These are phyloP conservation scores for Aspergillus texensis DNA, from an alignment of 2,329 filamentous ascomycete genomes.

Conservation along the genomic window DNA sequence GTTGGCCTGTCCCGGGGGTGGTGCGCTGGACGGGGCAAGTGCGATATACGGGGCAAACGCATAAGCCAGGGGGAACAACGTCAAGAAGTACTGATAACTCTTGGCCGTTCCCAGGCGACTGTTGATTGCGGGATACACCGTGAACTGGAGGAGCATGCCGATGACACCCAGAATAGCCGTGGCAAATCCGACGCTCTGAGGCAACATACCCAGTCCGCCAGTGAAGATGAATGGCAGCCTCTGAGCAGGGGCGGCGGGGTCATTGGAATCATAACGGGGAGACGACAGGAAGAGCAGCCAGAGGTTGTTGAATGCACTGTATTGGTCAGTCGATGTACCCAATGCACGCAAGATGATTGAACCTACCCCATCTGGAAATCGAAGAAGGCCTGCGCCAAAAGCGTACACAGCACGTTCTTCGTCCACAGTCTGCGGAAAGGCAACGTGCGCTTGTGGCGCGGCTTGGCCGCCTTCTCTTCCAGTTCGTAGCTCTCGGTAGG, in stretches of 20 bases:
- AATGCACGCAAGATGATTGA: not conserved
- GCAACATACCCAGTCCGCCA: conserved; percentile 72
- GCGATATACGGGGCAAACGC: conserved; percentile 72
- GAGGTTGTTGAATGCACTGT: conserved; percentile 72
- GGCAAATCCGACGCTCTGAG: conserved; percentile 70
- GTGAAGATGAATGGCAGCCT: conserved; percentile 61
- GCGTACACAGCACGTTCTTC: conserved; percentile 56
- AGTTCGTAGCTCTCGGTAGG: conserved; percentile 39
- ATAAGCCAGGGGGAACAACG: conserved; percentile 73
- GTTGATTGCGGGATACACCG: conserved; percentile 71
- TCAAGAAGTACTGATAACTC: conserved; percentile 68
- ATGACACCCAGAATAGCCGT: conserved; percentile 75
- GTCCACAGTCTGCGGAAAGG: conserved; percentile 58
- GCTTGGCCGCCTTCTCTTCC: conserved; percentile 37
- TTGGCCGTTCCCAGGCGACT: conserved; percentile 67
- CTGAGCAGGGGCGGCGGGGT: conserved; percentile 46
- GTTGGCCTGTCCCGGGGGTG: conserved; percentile 41
- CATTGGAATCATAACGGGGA: conserved; percentile 55
- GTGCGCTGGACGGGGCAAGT: conserved; percentile 62
- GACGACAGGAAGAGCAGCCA: conserved; percentile 80
- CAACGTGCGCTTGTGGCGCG: conserved; percentile 44
- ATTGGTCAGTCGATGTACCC: conserved; percentile 8
- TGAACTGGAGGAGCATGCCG: conserved; percentile 71
- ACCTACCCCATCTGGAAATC: conserved; percentile 66
- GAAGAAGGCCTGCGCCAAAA: conserved; percentile 69